These are phyloP conservation scores for Solanum bukasovii DNA, from an alignment of 257 asterid species.

Conservation along the genomic window DNA sequence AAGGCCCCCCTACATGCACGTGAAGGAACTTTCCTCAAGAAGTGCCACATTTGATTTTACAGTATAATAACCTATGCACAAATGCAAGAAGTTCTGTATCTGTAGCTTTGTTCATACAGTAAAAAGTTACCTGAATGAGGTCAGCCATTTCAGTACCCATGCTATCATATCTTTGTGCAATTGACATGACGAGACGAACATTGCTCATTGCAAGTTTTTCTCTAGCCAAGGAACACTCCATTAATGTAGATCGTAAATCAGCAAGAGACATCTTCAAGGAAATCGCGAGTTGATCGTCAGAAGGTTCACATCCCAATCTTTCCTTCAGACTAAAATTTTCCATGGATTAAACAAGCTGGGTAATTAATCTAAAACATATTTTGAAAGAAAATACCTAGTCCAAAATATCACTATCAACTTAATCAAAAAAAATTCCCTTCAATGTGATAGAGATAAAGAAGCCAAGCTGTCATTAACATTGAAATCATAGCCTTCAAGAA, in stretches of 20 bases:
- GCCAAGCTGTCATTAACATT: not conserved
- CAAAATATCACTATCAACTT: not conserved
- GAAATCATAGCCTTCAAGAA: not conserved
- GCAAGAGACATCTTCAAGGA: constrained; percentile 60
- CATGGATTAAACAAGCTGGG: not conserved
- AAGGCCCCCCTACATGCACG: constrained; percentile 66
- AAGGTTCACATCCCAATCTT: constrained; percentile 82
- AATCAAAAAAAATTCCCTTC: not conserved
- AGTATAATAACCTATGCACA: not conserved
- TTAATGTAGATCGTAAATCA: constrained; percentile 43
- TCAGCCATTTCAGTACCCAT: constrained; percentile 94
- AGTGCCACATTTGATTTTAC: not conserved
- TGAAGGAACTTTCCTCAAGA: constrained; percentile 3
- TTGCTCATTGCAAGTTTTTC: constrained; percentile 98
- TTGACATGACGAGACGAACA: constrained; percentile 92
- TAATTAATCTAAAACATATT: not conserved
- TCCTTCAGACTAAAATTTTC: constrained; percentile 51
- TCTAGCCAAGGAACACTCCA: constrained; percentile 78
- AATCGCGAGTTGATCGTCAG: constrained; percentile 79
- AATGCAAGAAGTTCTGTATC: not conserved
- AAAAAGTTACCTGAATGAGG: constrained; percentile 67
- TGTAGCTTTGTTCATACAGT: not conserved
- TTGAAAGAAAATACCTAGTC: not conserved
- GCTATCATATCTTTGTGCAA: constrained; percentile 86
- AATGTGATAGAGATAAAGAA: not conserved